A percentile compares a stretch with the other conserved stretches of the same genome.
Conservation (phyloP, 805 yeast genomes). For the Wickerhamomyces bisporus region DNA sequence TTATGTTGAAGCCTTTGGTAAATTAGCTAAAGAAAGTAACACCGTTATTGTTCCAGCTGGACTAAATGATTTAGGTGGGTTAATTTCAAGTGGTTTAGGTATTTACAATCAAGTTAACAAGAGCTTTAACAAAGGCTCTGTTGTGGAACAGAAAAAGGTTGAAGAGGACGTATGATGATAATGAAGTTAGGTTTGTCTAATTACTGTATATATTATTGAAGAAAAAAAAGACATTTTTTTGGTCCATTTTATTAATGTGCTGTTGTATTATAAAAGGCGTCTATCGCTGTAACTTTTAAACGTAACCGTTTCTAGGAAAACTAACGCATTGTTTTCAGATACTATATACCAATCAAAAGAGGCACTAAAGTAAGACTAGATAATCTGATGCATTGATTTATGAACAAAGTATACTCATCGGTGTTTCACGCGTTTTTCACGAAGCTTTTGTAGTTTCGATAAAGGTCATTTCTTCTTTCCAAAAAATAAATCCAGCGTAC, state of each 20-base stretch:
- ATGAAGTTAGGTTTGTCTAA: no score
- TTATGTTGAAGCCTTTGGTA: constrained; percentile 75
- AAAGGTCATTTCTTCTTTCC: constrained; percentile 36
- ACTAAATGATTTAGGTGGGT: constrained; percentile 65
- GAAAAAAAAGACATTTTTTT: constrained; percentile 1
- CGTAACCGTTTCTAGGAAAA: no score
- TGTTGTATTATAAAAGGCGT: no score
- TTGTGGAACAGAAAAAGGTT: background rate
- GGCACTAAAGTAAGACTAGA: no score
- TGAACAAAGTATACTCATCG: no score
- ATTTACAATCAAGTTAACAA: constrained; percentile 53
- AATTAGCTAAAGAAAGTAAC: constrained; percentile 76
- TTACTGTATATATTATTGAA: constrained; percentile 1
- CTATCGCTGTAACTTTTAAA: no score
- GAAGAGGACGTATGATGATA: constrained; percentile 6
- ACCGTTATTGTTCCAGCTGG: constrained; percentile 75
- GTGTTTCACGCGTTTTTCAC: no score
- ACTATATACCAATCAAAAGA: no score
- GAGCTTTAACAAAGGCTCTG: constrained; percentile 1
- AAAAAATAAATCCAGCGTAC: constrained; percentile 65
- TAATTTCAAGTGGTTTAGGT: constrained; percentile 74
- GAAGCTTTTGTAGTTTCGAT: no score
- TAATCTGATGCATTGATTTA: no score
- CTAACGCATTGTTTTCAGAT: no score
- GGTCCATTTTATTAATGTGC: background rate